phyloP scores from a whole-genome alignment of 1,284 basidiomycete species.

The Flammula alnicola region DNA sequence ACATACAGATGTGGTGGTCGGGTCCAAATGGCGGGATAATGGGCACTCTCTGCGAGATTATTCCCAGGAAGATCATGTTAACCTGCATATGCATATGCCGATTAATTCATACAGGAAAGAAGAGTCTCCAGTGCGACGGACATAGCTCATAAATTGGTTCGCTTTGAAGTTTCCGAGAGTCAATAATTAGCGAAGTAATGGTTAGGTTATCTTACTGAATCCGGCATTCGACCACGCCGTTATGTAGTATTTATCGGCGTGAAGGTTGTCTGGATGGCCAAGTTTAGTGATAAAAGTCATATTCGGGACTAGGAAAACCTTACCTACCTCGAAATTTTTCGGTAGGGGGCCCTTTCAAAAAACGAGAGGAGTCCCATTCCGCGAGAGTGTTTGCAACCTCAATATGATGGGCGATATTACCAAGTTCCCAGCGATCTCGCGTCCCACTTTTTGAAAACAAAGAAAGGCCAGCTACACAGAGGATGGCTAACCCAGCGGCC shows the following conservation, averaged over 20 bases:
- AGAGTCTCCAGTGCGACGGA: constrained; percentile 18
- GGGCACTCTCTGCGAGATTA: constrained; percentile 42
- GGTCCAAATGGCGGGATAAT: constrained; percentile 47
- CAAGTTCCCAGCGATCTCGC: neutral
- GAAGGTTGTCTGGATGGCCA: constrained; percentile 17
- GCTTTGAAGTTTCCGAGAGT: constrained; percentile 24
- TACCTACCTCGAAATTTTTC: constrained; percentile 28
- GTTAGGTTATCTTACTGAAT: constrained; percentile 32
- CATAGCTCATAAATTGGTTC: constrained; percentile 39
- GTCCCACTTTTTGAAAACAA: no score
- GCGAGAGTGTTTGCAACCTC: neutral
- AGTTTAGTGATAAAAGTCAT: neutral
- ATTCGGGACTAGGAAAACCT: neutral
- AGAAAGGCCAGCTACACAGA: no score
- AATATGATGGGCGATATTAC: neutral
- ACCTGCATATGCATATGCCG: constrained; percentile 22
- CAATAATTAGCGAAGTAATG: neutral
- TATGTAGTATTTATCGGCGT: constrained; percentile 31
- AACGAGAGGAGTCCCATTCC: constrained; percentile 25
- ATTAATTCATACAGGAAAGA: neutral
- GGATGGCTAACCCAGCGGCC: no score
- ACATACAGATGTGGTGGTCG: constrained; percentile 38
- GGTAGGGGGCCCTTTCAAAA: constrained; percentile 25
- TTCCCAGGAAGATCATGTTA: constrained; percentile 48
- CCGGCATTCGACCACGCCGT: constrained; percentile 39